A percentile compares a stretch with the other conserved stretches of the same genome.
These are phyloP conservation scores for Tillandsia leiboldiana DNA, from an alignment of 176 grass and related monocot genomes.

Conservation along the genomic window DNA sequence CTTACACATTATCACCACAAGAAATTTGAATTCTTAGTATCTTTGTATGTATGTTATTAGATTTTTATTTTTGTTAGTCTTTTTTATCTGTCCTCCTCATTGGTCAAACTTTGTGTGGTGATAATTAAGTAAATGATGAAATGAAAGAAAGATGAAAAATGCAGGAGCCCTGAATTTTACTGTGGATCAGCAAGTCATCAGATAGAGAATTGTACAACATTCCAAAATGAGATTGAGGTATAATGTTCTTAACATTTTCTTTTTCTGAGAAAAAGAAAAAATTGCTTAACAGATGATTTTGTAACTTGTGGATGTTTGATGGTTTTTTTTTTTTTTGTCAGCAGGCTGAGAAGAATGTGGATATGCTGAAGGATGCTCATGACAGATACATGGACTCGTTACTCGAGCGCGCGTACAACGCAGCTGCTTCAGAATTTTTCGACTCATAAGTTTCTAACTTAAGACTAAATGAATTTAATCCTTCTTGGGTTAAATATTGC, in stretches of 20 bases:
- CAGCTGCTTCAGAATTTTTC: background rate
- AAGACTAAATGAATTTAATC: background rate
- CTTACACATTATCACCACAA: too few species aligned
- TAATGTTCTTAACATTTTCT: background rate
- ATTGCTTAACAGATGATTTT: too few species aligned
- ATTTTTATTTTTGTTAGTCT: too few species aligned
- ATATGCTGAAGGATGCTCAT: background rate
- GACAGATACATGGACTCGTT: slow-evolving; percentile 5
- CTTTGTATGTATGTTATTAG: too few species aligned
- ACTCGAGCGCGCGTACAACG: background rate
- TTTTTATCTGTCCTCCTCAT: too few species aligned
- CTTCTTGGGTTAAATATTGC: background rate
- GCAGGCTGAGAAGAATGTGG: background rate
- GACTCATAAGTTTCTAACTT: background rate
- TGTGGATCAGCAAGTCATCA: slow-evolving; percentile 3
- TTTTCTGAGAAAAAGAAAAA: too few species aligned
- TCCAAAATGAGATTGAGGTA: slow-evolving; percentile 33
- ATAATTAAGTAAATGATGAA: background rate
- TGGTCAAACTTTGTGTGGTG: too few species aligned
- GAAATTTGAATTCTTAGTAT: too few species aligned
- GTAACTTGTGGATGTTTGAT: background rate
- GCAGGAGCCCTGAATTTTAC: background rate
- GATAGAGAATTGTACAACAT: background rate
- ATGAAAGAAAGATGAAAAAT: background rate
- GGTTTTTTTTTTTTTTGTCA: background rate